These are phyloP conservation scores for Polychaeton citri DNA, from an alignment of 2,329 filamentous ascomycete genomes.

Conservation along the genomic window DNA sequence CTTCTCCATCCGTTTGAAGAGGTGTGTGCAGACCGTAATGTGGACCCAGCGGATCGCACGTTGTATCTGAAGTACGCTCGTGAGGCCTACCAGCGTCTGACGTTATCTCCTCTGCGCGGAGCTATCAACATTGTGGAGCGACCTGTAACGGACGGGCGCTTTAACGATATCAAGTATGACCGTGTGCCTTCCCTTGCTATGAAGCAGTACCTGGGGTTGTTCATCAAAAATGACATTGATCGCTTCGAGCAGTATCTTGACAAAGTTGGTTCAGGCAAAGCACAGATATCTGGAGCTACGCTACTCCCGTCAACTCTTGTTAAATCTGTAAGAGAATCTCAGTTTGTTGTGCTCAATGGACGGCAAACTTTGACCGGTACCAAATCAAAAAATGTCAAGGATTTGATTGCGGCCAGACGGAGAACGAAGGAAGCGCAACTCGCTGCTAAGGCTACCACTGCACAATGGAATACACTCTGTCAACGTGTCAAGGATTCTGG, in stretches of 20 bases:
- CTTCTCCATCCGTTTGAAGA: no score
- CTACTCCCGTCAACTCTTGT: slow-evolving; percentile 41
- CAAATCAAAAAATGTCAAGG: no score
- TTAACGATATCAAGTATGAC: slow-evolving; percentile 42
- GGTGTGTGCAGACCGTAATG: no score
- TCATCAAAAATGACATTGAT: slow-evolving; percentile 37
- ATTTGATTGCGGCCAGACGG: no score
- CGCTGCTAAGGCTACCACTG: no score
- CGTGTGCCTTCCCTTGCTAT: slow-evolving; percentile 44
- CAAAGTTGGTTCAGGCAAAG: slow-evolving; percentile 34
- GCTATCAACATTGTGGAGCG: slow-evolving; percentile 42
- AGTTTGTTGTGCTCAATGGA: no score
- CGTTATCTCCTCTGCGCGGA: slow-evolving; percentile 39
- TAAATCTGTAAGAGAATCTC: slow-evolving; percentile 4
- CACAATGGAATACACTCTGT: no score
- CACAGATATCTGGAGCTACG: slow-evolving; percentile 42
- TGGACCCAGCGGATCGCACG: no score
- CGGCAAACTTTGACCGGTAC: no score
- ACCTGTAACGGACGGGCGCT: slow-evolving; percentile 33
- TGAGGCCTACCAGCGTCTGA: slow-evolving; percentile 38
- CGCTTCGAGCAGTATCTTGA: slow-evolving; percentile 39
- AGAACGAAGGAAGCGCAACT: no score
- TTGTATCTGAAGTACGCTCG: no score
- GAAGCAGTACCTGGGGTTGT: slow-evolving; percentile 37
- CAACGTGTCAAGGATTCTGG: no score